Conservation (phyloP, 352 stramenopile species). For the Pythium rhizo-oryzae region DNA sequence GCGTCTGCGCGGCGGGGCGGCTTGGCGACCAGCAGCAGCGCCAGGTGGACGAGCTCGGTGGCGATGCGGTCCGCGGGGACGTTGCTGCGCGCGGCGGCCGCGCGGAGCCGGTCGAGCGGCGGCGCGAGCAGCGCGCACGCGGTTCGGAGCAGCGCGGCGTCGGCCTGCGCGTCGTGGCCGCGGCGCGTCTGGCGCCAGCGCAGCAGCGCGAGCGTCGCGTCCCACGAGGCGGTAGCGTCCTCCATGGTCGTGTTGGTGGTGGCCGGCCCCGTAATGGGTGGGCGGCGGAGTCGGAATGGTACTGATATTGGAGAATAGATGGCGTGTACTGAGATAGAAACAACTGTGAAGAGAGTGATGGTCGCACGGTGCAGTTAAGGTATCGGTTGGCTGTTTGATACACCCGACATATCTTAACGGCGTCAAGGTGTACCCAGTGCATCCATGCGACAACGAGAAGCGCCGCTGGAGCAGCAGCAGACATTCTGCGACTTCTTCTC, state of each 20-base stretch:
- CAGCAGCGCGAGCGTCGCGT: slow-evolving; percentile 61
- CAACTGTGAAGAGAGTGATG: not conserved
- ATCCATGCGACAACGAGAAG: not conserved
- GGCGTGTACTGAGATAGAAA: not conserved
- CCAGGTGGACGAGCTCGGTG: slow-evolving; percentile 68
- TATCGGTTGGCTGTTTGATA: not conserved
- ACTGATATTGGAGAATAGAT: not conserved
- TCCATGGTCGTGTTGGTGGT: not conserved
- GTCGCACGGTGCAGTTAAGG: not conserved
- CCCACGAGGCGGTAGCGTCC: slow-evolving; percentile 33
- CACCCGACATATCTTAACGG: not conserved
- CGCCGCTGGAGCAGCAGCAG: too few relatives aligned
- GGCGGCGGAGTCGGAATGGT: not conserved
- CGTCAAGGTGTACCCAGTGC: not conserved
- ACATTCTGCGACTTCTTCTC: too few relatives aligned
- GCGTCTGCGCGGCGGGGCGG: slow-evolving; percentile 45
- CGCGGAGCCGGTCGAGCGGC: slow-evolving; percentile 29
- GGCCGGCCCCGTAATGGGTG: not conserved
- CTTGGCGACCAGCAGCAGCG: slow-evolving; percentile 68
- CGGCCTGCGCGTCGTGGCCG: slow-evolving; percentile 42
- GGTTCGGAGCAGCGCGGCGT: slow-evolving; percentile 24
- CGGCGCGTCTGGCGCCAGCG: slow-evolving; percentile 65
- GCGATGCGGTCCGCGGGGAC: slow-evolving; percentile 60
- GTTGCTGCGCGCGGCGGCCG: slow-evolving; percentile 53
- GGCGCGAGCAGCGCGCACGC: slow-evolving; percentile 35